phyloP scores from a whole-genome alignment of 306 rosid genomes.

The Cicer yamashitae region DNA sequence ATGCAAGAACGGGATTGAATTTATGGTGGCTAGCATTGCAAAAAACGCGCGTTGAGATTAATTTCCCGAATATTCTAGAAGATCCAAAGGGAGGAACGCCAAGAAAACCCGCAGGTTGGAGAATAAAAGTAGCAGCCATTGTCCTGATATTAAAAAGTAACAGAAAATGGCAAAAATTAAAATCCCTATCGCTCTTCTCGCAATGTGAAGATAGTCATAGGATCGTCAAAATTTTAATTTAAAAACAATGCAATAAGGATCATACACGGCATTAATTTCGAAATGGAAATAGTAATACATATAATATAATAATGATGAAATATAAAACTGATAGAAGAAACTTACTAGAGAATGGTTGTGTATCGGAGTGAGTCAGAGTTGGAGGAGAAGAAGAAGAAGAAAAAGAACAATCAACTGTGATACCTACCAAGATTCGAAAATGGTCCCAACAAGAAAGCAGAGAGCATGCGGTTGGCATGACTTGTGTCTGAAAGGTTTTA shows the following conservation, averaged over 20 bases:
- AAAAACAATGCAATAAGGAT: neutral
- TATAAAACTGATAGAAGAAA: neutral
- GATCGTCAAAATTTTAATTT: neutral
- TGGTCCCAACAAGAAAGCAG: neutral
- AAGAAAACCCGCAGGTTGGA: slow-evolving; percentile 46
- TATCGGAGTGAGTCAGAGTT: too few species aligned
- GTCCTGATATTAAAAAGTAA: slow-evolving; percentile 42
- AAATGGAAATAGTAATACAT: neutral
- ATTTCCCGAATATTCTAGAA: slow-evolving; percentile 40
- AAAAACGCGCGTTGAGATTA: slow-evolving; percentile 38
- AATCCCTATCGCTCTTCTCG: neutral
- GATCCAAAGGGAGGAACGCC: slow-evolving; percentile 28
- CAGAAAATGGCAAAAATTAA: neutral
- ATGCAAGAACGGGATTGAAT: slow-evolving; percentile 28
- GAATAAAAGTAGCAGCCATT: slow-evolving; percentile 47
- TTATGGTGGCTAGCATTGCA: slow-evolving; percentile 34
- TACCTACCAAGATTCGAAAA: slow-evolving; percentile 6
- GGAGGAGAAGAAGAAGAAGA: too few species aligned
- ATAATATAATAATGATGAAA: too few species aligned
- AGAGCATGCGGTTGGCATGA: neutral
- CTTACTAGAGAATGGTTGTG: slow-evolving; percentile 20
- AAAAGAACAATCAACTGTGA: neutral
- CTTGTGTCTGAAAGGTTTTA: too few species aligned
- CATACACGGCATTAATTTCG: neutral
- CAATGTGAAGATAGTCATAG: neutral